These are phyloP conservation scores for Inga leiocalycina DNA, from an alignment of 306 rosid species.

Conservation along the genomic window DNA sequence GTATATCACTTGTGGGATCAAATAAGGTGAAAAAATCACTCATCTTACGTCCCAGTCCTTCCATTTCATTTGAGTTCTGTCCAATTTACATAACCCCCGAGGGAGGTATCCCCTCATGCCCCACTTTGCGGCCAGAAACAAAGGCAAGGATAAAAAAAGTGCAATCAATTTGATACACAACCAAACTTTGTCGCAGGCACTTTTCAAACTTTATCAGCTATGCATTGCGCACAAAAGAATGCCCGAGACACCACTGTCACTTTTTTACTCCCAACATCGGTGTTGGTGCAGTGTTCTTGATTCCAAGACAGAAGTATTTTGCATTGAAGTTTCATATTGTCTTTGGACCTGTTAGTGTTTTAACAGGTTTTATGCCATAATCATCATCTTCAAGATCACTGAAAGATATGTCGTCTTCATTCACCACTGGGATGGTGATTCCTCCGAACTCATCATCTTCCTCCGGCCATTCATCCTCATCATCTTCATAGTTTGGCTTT, in stretches of 20 bases:
- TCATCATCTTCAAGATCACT: slow-evolving; percentile 94
- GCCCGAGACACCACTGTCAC: neutral
- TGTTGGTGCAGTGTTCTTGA: neutral
- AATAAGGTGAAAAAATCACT: neutral
- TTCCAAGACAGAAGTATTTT: neutral
- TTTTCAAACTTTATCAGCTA: slow-evolving; percentile 21
- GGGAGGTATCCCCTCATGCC: neutral
- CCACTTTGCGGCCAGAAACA: neutral
- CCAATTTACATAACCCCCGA: neutral
- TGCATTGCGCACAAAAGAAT: slow-evolving; percentile 14
- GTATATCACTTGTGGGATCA: neutral
- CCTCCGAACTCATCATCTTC: slow-evolving; percentile 49
- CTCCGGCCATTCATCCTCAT: slow-evolving; percentile 86
- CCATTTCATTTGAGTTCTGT: neutral
- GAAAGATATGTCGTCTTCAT: slow-evolving; percentile 95
- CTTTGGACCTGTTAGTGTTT: slow-evolving; percentile 34
- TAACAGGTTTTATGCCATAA: slow-evolving; percentile 43
- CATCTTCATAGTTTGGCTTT: slow-evolving; percentile 53
- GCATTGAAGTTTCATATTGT: slow-evolving; percentile 13
- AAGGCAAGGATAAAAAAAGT: neutral
- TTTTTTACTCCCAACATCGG: neutral
- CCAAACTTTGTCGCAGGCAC: slow-evolving; percentile 30
- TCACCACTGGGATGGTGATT: slow-evolving; percentile 39
- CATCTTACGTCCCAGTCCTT: neutral
- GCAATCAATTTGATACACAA: slow-evolving; percentile 19